These are phyloP conservation scores for Westerdykella sp. DNA, from an alignment of 2,329 filamentous ascomycete genomes.

Conservation along the genomic window DNA sequence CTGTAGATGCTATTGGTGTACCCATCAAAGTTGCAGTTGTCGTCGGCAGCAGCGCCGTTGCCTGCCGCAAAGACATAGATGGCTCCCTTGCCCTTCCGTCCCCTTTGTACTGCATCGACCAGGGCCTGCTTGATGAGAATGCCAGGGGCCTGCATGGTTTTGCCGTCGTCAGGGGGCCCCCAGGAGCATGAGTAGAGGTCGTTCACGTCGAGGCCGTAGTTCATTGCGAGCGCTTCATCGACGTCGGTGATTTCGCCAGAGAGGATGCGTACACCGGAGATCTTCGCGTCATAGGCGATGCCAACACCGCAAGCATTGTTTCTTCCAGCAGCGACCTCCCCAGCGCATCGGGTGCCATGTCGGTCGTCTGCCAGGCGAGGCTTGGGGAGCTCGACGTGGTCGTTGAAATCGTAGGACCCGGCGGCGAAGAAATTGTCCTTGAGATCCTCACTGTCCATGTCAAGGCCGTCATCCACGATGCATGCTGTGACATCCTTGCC, in stretches of 20 bases:
- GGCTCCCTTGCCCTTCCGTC: conserved; percentile 74
- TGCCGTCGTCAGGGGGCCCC: conserved; percentile 91
- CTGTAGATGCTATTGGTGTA: conserved; percentile 99
- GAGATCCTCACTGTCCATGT: conserved; percentile 91
- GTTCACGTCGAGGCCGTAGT: conserved; percentile 85
- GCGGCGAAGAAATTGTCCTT: conserved; percentile 89
- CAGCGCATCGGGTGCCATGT: conserved; percentile 91
- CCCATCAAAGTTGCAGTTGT: conserved; percentile 99
- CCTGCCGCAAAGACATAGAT: conserved; percentile 97
- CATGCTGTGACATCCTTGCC: conserved; percentile 84
- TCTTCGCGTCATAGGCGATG: conserved; percentile 84
- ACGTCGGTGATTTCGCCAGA: conserved; percentile 85
- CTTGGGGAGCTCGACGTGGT: conserved; percentile 68
- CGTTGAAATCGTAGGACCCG: conserved; percentile 96
- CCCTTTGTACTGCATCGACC: conserved; percentile 85
- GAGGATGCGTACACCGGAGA: conserved; percentile 87
- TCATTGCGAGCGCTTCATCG: conserved; percentile 87
- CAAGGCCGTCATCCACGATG: conserved; percentile 91
- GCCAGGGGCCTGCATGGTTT: conserved; percentile 88
- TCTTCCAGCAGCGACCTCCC: conserved; percentile 84
- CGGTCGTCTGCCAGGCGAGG: conserved; percentile 78
- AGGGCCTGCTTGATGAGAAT: conserved; percentile 85
- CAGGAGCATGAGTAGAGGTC: conserved; percentile 98
- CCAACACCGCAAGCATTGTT: conserved; percentile 95
- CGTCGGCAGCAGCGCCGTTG: conserved; percentile 78